phyloP scores from a whole-genome alignment of 371 early-diverging fungal genomes.

The Zancudomyces culisetae region DNA sequence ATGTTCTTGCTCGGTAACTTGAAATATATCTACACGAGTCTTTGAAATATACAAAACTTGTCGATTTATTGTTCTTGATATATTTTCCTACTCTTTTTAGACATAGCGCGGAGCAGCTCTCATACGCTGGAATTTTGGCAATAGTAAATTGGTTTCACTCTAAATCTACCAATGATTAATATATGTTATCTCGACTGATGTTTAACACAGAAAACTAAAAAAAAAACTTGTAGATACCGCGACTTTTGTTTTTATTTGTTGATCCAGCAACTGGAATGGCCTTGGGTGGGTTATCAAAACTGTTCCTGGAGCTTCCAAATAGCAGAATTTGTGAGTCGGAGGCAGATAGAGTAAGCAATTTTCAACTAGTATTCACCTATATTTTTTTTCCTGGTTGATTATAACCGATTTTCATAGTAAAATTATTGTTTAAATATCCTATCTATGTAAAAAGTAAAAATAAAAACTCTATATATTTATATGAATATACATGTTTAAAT shows the following conservation, averaged over 20 bases:
- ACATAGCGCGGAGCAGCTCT: conserved; percentile 65
- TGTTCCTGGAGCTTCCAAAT: conserved; percentile 56
- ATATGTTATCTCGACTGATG: too few relatives aligned
- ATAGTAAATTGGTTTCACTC: conserved; percentile 28
- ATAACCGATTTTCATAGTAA: too few relatives aligned
- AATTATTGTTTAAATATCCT: too few relatives aligned
- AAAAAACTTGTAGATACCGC: conserved; percentile 16
- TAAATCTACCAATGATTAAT: too few relatives aligned
- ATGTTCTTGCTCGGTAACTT: conserved; percentile 4
- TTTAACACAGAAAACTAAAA: too few relatives aligned
- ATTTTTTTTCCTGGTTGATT: too few relatives aligned
- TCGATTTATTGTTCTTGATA: too few relatives aligned
- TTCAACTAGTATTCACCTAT: too few relatives aligned
- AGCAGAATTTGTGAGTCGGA: conserved; percentile 78
- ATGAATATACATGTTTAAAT: too few relatives aligned
- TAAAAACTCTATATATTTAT: too few relatives aligned
- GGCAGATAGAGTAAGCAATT: conserved; percentile 77
- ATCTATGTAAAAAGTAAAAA: too few relatives aligned
- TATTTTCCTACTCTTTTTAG: too few relatives aligned
- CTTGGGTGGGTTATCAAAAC: conserved; percentile 30
- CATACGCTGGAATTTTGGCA: conserved; percentile 40
- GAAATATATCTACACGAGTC: conserved; percentile 14
- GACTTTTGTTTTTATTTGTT: conserved; percentile 24
- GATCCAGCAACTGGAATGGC: conserved; percentile 27
- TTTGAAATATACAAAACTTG: conserved; percentile 56